phyloP scores from a whole-genome alignment of 2,329 filamentous ascomycete genomes.

The Aotearoamyces nothofagi region DNA sequence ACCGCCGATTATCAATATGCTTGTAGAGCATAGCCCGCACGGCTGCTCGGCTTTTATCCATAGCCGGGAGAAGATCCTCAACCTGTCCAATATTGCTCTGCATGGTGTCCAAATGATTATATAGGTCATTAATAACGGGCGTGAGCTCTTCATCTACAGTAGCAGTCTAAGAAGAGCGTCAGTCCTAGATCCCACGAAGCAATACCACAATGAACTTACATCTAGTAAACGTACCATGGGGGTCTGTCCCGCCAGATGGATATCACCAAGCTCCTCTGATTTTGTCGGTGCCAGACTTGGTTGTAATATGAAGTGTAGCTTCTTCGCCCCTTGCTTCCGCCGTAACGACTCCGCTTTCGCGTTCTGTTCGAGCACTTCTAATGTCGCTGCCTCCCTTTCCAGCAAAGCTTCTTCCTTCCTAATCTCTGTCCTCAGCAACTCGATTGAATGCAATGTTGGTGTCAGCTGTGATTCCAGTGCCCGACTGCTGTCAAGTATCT shows the following conservation, averaged over 20 bases:
- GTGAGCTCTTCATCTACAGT: slow-evolving; percentile 14
- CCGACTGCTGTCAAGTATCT: slow-evolving; percentile 41
- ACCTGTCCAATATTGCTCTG: slow-evolving; percentile 18
- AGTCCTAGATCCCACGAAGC: not conserved
- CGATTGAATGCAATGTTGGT: slow-evolving; percentile 45
- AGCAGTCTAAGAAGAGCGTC: too few species aligned
- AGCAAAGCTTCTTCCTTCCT: slow-evolving; percentile 38
- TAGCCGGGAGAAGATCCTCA: slow-evolving; percentile 15
- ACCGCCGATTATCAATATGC: slow-evolving; percentile 14
- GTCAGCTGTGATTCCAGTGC: slow-evolving; percentile 42
- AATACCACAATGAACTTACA: slow-evolving; percentile 2
- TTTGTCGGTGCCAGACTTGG: slow-evolving; percentile 3
- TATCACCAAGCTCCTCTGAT: slow-evolving; percentile 7
- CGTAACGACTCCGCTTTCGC: slow-evolving; percentile 36
- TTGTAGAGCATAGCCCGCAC: slow-evolving; percentile 17
- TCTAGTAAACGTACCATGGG: not conserved
- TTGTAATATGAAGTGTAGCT: slow-evolving; percentile 17
- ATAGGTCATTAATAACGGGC: slow-evolving; percentile 12
- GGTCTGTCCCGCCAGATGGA: slow-evolving; percentile 2
- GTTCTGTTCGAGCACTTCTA: slow-evolving; percentile 37
- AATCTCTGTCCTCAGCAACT: slow-evolving; percentile 42
- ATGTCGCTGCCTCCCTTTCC: slow-evolving; percentile 35
- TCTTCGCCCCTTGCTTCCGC: slow-evolving; percentile 27
- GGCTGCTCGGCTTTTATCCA: slow-evolving; percentile 15
- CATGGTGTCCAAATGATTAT: slow-evolving; percentile 18